These are phyloP conservation scores for Podospora bellae-mahoneyi DNA, from an alignment of 495 filamentous ascomycete genomes.

Conservation along the genomic window DNA sequence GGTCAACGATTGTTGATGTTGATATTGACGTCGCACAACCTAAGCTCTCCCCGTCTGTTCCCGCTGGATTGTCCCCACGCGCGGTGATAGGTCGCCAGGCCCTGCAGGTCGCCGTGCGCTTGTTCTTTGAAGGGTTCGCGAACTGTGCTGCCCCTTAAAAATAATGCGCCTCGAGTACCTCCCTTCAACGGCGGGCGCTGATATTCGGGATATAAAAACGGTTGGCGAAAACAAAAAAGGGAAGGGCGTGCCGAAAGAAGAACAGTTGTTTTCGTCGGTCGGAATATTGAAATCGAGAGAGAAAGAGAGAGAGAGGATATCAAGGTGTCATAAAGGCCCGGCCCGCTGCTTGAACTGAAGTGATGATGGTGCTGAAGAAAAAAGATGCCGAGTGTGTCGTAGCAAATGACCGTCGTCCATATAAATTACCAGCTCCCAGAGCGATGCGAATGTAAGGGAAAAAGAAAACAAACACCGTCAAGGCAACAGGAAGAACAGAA, in stretches of 20 bases:
- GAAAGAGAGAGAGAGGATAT: background rate
- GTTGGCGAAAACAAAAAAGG: background rate
- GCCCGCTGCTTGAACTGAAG: background rate
- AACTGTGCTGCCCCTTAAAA: background rate
- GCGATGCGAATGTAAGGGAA: background rate
- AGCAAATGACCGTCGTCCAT: background rate
- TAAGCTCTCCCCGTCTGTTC: background rate
- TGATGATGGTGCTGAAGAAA: conserved; percentile 3
- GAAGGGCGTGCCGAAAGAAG: background rate
- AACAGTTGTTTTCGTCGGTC: background rate
- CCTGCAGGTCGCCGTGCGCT: background rate
- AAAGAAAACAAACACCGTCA: background rate
- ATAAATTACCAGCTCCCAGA: conserved; percentile 10
- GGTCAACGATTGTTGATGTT: conserved; percentile 2
- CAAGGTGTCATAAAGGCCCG: background rate
- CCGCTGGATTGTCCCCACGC: background rate
- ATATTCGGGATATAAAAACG: background rate
- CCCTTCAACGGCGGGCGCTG: background rate
- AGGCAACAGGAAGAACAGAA: background rate
- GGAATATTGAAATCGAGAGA: background rate
- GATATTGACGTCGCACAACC: background rate
- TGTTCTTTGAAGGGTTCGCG: background rate
- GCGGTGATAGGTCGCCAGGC: conserved; percentile 7
- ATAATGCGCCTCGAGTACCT: background rate
- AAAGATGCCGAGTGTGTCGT: conserved; percentile 1